Evolutionary conservation across 768 basidiomycete species (phyloP).

Genomic region (Tulasnella sp.): DNA sequence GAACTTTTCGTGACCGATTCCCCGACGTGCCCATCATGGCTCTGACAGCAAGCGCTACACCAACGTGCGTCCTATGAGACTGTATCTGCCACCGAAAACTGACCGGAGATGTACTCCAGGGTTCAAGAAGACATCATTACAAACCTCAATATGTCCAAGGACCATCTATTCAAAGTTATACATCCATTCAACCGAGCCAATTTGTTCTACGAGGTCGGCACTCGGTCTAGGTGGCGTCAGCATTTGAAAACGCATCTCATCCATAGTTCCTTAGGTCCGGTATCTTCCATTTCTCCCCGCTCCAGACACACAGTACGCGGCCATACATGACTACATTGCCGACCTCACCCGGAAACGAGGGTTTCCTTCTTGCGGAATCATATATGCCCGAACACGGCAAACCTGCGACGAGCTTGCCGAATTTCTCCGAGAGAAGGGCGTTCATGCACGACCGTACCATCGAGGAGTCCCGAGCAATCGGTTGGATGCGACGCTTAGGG

Average conservation of each 20-base stretch:
- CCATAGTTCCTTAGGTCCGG: slow-evolving; percentile 38
- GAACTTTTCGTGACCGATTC: slow-evolving; percentile 54
- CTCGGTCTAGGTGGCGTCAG: background rate
- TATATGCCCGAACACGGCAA: slow-evolving; percentile 60
- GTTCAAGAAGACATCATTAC: slow-evolving; percentile 64
- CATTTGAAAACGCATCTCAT: background rate
- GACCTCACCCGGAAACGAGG: slow-evolving; percentile 49
- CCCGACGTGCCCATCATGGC: slow-evolving; percentile 75
- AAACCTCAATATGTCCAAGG: slow-evolving; percentile 47
- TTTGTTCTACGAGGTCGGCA: slow-evolving; percentile 63
- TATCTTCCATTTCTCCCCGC: slow-evolving; percentile 43
- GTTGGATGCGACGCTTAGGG: slow-evolving; percentile 43
- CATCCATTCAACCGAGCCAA: slow-evolving; percentile 77
- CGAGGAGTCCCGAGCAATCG: slow-evolving; percentile 44
- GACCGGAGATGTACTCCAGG: slow-evolving; percentile 28
- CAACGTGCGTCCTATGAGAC: slow-evolving; percentile 34
- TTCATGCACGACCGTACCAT: slow-evolving; percentile 65
- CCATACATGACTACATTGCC: slow-evolving; percentile 55
- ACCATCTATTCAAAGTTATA: slow-evolving; percentile 47
- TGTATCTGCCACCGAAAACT: background rate
- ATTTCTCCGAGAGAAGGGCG: slow-evolving; percentile 53
- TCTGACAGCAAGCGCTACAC: slow-evolving; percentile 72
- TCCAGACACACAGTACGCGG: slow-evolving; percentile 44
- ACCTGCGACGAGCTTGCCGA: slow-evolving; percentile 57
- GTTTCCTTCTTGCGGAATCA: slow-evolving; percentile 49